These are phyloP conservation scores for Capronia americana DNA, from an alignment of 2,329 filamentous ascomycete species.

Conservation along the genomic window DNA sequence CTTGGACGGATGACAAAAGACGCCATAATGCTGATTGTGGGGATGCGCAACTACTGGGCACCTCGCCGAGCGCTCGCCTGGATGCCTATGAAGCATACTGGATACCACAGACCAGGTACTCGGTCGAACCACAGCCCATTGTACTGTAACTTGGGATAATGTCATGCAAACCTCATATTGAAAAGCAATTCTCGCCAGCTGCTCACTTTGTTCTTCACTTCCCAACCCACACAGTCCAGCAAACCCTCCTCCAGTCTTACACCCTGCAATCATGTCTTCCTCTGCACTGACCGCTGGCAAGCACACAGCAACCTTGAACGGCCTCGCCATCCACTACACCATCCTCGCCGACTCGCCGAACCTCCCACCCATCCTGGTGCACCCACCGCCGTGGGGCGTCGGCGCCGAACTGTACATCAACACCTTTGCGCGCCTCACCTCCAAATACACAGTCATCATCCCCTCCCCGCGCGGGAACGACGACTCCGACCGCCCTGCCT, in stretches of 20 bases:
- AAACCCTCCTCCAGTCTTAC: background rate
- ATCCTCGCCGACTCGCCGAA: conserved; percentile 3
- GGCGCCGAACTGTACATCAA: conserved; percentile 19
- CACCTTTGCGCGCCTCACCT: conserved; percentile 13
- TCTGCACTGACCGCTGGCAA: conserved; percentile 15
- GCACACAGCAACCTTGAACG: conserved; percentile 16
- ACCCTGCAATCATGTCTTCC: conserved; percentile 6
- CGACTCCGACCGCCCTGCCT: conserved; percentile 30
- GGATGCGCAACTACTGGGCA: background rate
- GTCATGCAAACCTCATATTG: background rate
- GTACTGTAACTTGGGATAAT: background rate
- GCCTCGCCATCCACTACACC: conserved; percentile 20
- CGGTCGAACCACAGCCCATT: background rate
- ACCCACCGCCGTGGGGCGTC: conserved; percentile 25
- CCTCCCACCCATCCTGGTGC: conserved; percentile 20
- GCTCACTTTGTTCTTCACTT: background rate
- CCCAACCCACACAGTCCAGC: background rate
- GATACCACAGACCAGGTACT: background rate
- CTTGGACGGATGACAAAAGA: background rate
- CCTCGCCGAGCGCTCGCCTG: background rate
- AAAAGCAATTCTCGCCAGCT: background rate
- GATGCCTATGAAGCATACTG: background rate
- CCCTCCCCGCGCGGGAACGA: conserved; percentile 42
- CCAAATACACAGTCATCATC: conserved; percentile 39
- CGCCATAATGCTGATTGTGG: background rate